Percentiles rank a stretch among this genome's conserved stretches.
phyloP scores from a whole-genome alignment of 306 rosid genomes.

The Rosa rugosa region DNA sequence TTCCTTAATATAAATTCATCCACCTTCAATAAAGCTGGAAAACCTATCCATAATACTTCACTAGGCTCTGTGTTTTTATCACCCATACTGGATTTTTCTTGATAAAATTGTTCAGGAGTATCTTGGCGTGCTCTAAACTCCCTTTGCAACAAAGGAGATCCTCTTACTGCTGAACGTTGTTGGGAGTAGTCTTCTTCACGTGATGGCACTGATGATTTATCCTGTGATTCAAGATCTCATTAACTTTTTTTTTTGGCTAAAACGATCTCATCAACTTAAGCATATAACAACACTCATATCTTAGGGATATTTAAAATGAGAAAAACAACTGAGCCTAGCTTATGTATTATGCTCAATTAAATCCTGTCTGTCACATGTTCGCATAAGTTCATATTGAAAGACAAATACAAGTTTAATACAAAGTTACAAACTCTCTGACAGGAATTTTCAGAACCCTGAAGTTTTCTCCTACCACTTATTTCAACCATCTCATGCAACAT shows the following conservation, averaged over 20 bases:
- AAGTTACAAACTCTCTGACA: neutral
- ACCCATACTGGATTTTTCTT: conserved; percentile 59
- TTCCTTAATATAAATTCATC: conserved; percentile 71
- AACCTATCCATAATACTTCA: conserved; percentile 95
- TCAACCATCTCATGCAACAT: neutral
- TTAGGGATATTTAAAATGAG: neutral
- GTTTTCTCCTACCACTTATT: neutral
- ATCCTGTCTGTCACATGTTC: neutral
- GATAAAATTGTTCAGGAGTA: conserved; percentile 62
- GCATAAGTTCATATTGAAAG: neutral
- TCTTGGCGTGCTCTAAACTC: conserved; percentile 56
- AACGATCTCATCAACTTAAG: conserved; percentile 33
- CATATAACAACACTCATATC: conserved; percentile 24
- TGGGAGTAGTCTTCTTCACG: conserved; percentile 62
- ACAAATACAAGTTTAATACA: neutral
- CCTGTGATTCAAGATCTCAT: conserved; percentile 63
- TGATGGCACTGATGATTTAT: conserved; percentile 54
- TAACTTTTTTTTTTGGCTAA: conserved; percentile 1
- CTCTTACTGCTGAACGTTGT: conserved; percentile 47
- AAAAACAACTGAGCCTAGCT: neutral
- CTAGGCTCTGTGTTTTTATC: conserved; percentile 89
- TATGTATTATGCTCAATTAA: neutral
- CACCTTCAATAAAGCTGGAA: conserved; percentile 81
- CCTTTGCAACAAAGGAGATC: conserved; percentile 62
- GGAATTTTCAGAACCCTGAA: neutral